Evolutionary conservation across 371 early-diverging fungal species (phyloP).

Genomic region (Syncephalastrum racemosum): DNA sequence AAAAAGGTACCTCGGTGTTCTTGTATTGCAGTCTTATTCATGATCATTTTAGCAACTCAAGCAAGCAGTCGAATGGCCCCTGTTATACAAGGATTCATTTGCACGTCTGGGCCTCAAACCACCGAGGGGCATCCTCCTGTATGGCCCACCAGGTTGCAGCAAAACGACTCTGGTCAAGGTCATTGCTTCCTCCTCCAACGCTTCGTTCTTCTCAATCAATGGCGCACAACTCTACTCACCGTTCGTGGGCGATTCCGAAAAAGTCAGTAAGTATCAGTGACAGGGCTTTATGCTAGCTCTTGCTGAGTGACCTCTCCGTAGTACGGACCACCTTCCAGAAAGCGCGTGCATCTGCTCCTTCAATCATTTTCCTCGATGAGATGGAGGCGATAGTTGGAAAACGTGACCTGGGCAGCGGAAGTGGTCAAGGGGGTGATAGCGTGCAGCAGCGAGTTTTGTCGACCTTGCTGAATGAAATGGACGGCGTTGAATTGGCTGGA

Average conservation of each 20-base stretch:
- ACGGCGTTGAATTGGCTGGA: conserved; percentile 82
- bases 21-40: background rate
- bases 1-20: conserved; percentile 62
- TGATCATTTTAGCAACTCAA: conserved; percentile 57
- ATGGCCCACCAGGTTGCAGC: conserved; percentile 98
- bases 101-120: conserved; percentile 78
- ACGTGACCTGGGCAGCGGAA: conserved; percentile 70
- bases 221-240: conserved; percentile 91
- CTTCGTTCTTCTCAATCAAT: conserved; percentile 85
- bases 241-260: conserved; percentile 95
- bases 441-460: conserved; percentile 90
- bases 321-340: conserved; percentile 83
- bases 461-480: conserved; percentile 96
- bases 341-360: conserved; percentile 86
- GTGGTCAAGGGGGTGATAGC: conserved; percentile 66
- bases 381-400: conserved; percentile 97
- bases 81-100: conserved; percentile 73
- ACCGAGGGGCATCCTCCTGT: conserved; percentile 89
- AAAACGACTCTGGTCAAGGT: conserved; percentile 95
- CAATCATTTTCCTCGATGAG: conserved; percentile 98
- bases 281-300: background rate
- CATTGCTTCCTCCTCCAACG: conserved; percentile 76
- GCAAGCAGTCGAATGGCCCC: conserved; percentile 97
- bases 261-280: conserved; percentile 45
- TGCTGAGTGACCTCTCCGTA: conserved; percentile 7